phyloP scores from a whole-genome alignment of 805 yeast species.

The Candida oleophila region DNA sequence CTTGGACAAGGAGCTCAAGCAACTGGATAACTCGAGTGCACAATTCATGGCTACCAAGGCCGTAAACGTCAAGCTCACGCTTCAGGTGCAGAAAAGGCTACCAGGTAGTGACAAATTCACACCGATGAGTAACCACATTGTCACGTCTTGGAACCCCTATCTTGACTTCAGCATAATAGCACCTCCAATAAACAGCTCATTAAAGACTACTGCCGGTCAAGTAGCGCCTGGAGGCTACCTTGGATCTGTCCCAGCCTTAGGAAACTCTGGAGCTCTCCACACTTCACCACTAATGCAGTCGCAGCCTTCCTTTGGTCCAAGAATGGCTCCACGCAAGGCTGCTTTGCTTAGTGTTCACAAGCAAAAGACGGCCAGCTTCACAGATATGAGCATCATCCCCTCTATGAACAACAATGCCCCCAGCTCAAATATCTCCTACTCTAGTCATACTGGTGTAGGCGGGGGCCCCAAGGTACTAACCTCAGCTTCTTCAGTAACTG shows the following conservation, averaged over 20 bases:
- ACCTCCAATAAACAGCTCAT: slow-evolving; percentile 37
- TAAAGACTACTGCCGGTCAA: slow-evolving; percentile 20
- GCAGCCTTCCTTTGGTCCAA: background rate
- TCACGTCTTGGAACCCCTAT: slow-evolving; percentile 40
- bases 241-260: background rate
- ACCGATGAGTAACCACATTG: slow-evolving; percentile 26
- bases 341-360: background rate
- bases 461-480: slow-evolving; percentile 8
- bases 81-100: slow-evolving; percentile 21
- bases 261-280: background rate
- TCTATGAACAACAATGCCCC: background rate
- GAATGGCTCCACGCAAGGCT: background rate
- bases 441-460: background rate
- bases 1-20: slow-evolving; percentile 18
- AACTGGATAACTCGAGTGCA: slow-evolving; percentile 5
- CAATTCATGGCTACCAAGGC: slow-evolving; percentile 20
- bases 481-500: slow-evolving; percentile 31
- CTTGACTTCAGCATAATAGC: slow-evolving; percentile 37
- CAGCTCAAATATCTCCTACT: background rate
- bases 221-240: background rate
- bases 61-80: slow-evolving; percentile 22
- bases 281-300: background rate
- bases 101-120: slow-evolving; percentile 6
- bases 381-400: background rate
- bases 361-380: background rate